These are phyloP conservation scores for Cordyceps militaris DNA, from an alignment of 2,329 filamentous ascomycete species.

Conservation along the genomic window DNA sequence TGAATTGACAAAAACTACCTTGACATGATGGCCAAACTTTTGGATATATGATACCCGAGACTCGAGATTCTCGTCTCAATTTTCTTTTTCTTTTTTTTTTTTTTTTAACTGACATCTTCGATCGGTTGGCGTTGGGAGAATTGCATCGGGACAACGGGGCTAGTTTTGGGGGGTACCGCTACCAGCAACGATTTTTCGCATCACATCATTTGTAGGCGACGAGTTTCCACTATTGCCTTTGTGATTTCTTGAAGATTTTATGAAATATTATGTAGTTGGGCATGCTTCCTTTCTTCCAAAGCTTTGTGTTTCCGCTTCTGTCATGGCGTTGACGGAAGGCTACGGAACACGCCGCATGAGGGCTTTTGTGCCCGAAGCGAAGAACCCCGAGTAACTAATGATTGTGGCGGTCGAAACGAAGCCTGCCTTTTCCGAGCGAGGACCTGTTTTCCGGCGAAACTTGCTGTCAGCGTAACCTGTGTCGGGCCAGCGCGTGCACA, in stretches of 20 bases:
- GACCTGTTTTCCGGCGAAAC: not conserved
- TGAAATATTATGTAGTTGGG: not conserved
- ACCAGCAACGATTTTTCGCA: slow-evolving; percentile 5
- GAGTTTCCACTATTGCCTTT: not conserved
- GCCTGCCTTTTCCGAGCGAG: not conserved
- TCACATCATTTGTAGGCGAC: not conserved
- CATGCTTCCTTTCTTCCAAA: no score
- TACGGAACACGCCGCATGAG: not conserved
- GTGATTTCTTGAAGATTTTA: not conserved
- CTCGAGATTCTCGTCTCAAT: slow-evolving; percentile 1
- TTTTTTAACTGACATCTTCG: not conserved
- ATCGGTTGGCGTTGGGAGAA: not conserved
- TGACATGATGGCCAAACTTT: slow-evolving; percentile 12
- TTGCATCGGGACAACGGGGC: not conserved
- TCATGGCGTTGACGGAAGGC: no score
- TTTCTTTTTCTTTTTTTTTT: not conserved
- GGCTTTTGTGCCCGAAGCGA: not conserved
- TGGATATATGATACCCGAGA: slow-evolving; percentile 11
- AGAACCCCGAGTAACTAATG: not conserved
- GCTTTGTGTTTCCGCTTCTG: no score
- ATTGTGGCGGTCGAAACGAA: no score
- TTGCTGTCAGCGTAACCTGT: not conserved
- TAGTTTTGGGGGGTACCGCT: not conserved
- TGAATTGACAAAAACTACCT: slow-evolving; percentile 13
- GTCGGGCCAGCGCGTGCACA: not conserved